Percentiles rank a stretch among this genome's conserved stretches.
These are phyloP conservation scores for Trematosphaeria pertusa DNA, from an alignment of 2,329 filamentous ascomycete genomes.

Conservation along the genomic window DNA sequence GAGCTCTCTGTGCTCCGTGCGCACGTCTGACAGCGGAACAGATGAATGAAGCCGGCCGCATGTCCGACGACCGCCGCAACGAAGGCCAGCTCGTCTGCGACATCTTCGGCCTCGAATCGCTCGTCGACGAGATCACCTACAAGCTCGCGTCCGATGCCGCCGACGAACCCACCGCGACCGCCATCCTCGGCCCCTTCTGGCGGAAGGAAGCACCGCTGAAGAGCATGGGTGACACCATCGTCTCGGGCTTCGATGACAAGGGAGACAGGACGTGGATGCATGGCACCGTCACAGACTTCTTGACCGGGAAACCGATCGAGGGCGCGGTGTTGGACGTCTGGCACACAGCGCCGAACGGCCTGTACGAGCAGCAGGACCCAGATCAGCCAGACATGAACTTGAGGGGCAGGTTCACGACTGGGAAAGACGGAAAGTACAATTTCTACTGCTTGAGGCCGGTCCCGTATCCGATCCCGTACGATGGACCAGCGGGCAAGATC, in stretches of 20 bases:
- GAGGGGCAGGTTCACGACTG: constrained; percentile 74
- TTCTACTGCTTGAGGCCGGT: constrained; percentile 53
- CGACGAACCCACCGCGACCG: constrained; percentile 69
- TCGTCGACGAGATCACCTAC: constrained; percentile 82
- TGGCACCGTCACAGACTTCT: constrained; percentile 64
- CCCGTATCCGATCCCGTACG: constrained; percentile 62
- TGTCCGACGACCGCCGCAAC: constrained; percentile 68
- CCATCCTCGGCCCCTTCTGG: constrained; percentile 88
- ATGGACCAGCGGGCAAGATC: constrained; percentile 66
- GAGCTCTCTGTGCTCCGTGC: constrained; percentile 7
- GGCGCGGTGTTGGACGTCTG: constrained; percentile 76
- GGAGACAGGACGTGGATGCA: constrained; percentile 69
- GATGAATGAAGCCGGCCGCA: constrained; percentile 68
- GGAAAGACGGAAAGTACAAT: constrained; percentile 67
- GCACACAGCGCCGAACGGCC: constrained; percentile 77
- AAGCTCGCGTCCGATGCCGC: constrained; percentile 62
- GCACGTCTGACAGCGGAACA: constrained; percentile 14
- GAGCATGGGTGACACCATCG: constrained; percentile 73
- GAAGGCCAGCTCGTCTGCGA: constrained; percentile 68
- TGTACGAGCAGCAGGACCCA: constrained; percentile 74
- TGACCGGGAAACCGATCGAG: constrained; percentile 69
- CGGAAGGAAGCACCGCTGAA: constrained; percentile 73
- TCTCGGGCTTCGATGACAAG: constrained; percentile 54
- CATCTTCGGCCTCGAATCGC: constrained; percentile 64
- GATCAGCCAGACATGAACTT: constrained; percentile 76